A percentile compares a stretch with the other conserved stretches of the same genome.
These are phyloP conservation scores for Phytophthora sansomeana DNA, from an alignment of 352 stramenopile genomes.

Conservation along the genomic window DNA sequence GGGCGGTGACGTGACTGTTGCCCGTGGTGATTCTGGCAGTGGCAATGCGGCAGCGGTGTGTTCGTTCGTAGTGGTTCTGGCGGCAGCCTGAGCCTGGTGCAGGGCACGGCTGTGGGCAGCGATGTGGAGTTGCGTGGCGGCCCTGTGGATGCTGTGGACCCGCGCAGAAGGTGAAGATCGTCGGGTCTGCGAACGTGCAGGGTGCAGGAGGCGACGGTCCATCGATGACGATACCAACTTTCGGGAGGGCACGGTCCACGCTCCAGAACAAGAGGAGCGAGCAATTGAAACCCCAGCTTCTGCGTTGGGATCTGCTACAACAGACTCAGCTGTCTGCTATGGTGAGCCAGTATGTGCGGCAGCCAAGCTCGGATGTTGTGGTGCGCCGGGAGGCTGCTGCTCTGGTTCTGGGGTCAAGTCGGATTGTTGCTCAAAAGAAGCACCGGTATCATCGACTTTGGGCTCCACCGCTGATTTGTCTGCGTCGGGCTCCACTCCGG, in stretches of 20 bases:
- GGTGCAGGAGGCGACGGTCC: constrained; percentile 32
- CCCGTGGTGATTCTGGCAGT: constrained; percentile 7
- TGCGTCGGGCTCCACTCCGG: constrained; percentile 3
- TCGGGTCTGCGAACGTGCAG: constrained; percentile 33
- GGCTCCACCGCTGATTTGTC: constrained; percentile 3
- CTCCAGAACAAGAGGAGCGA: constrained; percentile 19
- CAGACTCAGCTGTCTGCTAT: too few species aligned
- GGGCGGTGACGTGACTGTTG: constrained; percentile 19
- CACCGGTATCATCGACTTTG: background rate
- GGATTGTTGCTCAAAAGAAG: too few species aligned
- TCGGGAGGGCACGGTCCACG: constrained; percentile 18
- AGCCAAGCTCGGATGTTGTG: too few species aligned
- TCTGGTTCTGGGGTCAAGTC: too few species aligned
- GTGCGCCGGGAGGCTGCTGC: too few species aligned
- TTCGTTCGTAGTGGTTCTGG: constrained; percentile 19
- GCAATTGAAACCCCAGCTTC: constrained; percentile 4
- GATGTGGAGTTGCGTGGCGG: constrained; percentile 38
- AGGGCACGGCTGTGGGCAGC: constrained; percentile 29
- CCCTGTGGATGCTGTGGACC: constrained; percentile 14
- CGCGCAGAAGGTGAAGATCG: constrained; percentile 34
- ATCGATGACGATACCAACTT: constrained; percentile 25
- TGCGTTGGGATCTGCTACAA: background rate
- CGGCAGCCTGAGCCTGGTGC: constrained; percentile 28
- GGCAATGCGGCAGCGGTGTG: constrained; percentile 8
- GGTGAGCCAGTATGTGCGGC: too few species aligned